Percentiles rank a stretch among this genome's conserved stretches.
Evolutionary conservation across 345 rosid genomes (phyloP).

Genomic region (Erysimum cheiranthoides): DNA sequence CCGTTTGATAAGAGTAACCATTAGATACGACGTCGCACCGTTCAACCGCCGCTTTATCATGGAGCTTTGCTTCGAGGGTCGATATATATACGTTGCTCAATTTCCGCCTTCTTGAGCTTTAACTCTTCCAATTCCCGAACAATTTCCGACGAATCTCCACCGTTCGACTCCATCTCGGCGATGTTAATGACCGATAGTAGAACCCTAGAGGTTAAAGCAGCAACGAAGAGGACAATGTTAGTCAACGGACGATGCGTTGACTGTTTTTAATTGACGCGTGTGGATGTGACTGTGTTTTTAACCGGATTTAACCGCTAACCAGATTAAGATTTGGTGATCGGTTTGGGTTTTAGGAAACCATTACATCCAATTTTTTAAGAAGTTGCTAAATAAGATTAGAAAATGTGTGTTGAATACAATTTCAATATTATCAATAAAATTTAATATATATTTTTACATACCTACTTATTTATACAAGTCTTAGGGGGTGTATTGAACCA

Average conservation of each 20-base stretch:
- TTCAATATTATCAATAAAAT: too few relatives aligned
- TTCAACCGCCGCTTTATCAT: conserved; percentile 36
- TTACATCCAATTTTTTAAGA: too few relatives aligned
- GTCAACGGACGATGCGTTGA: conserved; percentile 32
- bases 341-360: not conserved
- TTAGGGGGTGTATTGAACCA: too few relatives aligned
- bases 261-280: conserved; percentile 7
- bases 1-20: conserved; percentile 44
- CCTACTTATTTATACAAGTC: too few relatives aligned
- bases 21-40: conserved; percentile 41
- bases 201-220: conserved; percentile 33
- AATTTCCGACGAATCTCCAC: conserved; percentile 44
- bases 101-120: conserved; percentile 55
- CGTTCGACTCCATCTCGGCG: conserved; percentile 49
- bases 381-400: too few relatives aligned
- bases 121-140: conserved; percentile 54
- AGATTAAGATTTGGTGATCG: not conserved
- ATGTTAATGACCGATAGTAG: not conserved
- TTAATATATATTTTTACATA: too few relatives aligned
- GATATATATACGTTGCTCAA: conserved; percentile 73
- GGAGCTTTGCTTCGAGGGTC: conserved; percentile 72
- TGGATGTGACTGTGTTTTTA: not conserved
- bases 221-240: not conserved
- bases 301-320: not conserved
- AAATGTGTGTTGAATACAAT: too few relatives aligned